phyloP scores from a whole-genome alignment of 2,329 filamentous ascomycete species.

The Colletotrichum lindemuthianum region DNA sequence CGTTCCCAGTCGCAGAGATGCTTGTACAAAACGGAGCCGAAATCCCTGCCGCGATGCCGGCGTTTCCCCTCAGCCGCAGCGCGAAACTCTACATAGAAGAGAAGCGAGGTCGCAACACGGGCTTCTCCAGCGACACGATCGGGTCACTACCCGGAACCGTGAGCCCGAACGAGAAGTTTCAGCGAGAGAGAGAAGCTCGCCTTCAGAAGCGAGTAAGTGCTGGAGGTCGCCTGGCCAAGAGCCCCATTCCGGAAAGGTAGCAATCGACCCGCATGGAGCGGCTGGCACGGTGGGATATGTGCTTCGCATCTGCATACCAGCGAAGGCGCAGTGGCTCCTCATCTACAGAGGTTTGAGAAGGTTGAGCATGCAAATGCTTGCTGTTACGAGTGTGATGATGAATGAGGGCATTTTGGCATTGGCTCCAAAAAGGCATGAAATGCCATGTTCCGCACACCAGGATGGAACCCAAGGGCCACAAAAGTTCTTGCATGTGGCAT shows the following conservation, averaged over 20 bases:
- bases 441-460: slow-evolving; percentile 2
- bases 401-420: slow-evolving; percentile 16
- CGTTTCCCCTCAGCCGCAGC: slow-evolving; percentile 83
- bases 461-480: not conserved
- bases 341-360: slow-evolving; percentile 2
- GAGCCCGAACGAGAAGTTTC: slow-evolving; percentile 58
- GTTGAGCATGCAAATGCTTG: slow-evolving; percentile 9
- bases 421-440: not conserved
- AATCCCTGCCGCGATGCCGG: slow-evolving; percentile 78
- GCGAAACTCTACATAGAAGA: slow-evolving; percentile 88
- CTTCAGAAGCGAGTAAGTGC: slow-evolving; percentile 84
- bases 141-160: slow-evolving; percentile 65
- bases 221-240: slow-evolving; percentile 76
- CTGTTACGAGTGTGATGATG: slow-evolving; percentile 14
- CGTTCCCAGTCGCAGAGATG: slow-evolving; percentile 91
- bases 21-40: slow-evolving; percentile 94
- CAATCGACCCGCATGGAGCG: slow-evolving; percentile 45
- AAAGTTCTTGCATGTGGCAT: slow-evolving; percentile 20
- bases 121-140: slow-evolving; percentile 66
- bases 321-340: slow-evolving; percentile 19
- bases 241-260: slow-evolving; percentile 71
- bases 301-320: slow-evolving; percentile 27
- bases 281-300: slow-evolving; percentile 26
- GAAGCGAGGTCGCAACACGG: slow-evolving; percentile 65
- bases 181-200: slow-evolving; percentile 73